These are phyloP conservation scores for Myochromella boudieri DNA, from an alignment of 768 basidiomycete species.

Conservation along the genomic window DNA sequence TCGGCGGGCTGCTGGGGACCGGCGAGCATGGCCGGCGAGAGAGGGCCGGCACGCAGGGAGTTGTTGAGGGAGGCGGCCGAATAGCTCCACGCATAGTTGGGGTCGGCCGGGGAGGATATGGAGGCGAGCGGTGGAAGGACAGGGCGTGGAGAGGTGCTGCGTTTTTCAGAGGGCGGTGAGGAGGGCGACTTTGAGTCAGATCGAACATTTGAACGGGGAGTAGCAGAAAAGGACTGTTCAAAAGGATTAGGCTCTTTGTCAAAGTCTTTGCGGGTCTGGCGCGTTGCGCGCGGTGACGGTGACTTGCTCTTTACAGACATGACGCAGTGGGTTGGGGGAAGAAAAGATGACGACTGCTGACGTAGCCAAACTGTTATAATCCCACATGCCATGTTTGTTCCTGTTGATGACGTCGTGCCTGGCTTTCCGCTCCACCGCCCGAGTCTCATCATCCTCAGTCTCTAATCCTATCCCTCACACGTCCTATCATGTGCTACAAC, in stretches of 20 bases:
- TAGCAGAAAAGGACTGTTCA: conserved; percentile 85
- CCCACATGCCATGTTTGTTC: conserved; percentile 34
- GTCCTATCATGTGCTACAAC: not conserved
- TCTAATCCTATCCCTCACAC: not conserved
- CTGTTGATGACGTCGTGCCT: conserved; percentile 20
- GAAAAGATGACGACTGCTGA: conserved; percentile 51
- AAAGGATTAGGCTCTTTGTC: conserved; percentile 89
- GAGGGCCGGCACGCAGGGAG: conserved; percentile 88
- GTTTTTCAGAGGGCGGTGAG: conserved; percentile 33
- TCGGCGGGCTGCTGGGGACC: conserved; percentile 66
- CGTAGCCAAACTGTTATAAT: conserved; percentile 46
- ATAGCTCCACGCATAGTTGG: conserved; percentile 69
- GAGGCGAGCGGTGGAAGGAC: conserved; percentile 81
- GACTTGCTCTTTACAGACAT: conserved; percentile 42
- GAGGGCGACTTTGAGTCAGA: conserved; percentile 33
- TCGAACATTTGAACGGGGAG: conserved; percentile 44
- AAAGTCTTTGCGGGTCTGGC: conserved; percentile 64
- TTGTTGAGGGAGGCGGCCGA: conserved; percentile 55
- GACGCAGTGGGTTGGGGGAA: conserved; percentile 21
- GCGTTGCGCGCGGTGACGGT: conserved; percentile 29
- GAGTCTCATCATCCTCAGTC: conserved; percentile 5
- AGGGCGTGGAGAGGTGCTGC: conserved; percentile 52
- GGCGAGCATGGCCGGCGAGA: conserved; percentile 95
- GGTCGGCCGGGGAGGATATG: conserved; percentile 70
- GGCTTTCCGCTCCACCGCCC: conserved; percentile 7